Evolutionary conservation across 164 flowering plant species (phyloP).

Genomic region (Amborella trichopoda): DNA sequence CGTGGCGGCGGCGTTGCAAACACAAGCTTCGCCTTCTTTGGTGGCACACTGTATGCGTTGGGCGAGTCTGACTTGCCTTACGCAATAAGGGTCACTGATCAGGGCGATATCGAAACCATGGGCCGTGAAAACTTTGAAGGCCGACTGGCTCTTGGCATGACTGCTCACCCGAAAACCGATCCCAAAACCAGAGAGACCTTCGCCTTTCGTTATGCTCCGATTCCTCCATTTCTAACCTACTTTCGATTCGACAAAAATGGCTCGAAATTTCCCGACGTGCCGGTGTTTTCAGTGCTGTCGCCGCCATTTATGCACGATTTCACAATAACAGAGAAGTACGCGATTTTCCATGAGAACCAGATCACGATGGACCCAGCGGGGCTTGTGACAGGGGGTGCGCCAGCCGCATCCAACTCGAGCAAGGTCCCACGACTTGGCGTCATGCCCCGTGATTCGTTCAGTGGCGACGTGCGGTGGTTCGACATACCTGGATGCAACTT

Average conservation of each 20-base stretch:
- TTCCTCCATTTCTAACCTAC: slow-evolving; percentile 52
- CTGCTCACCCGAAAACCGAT: slow-evolving; percentile 80
- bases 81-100: slow-evolving; percentile 19
- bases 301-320: slow-evolving; percentile 74
- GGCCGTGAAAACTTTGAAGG: slow-evolving; percentile 56
- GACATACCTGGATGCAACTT: slow-evolving; percentile 64
- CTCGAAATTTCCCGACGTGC: slow-evolving; percentile 42
- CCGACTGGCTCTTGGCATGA: slow-evolving; percentile 45
- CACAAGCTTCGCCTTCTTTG: slow-evolving; percentile 55
- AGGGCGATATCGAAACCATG: slow-evolving; percentile 54
- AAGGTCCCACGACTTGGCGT: slow-evolving; percentile 57
- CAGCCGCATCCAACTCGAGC: slow-evolving; percentile 27
- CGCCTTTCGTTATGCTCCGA: slow-evolving; percentile 51
- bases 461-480: slow-evolving; percentile 68
- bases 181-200: slow-evolving; percentile 50
- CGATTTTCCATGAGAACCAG: slow-evolving; percentile 53
- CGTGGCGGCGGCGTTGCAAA: slow-evolving; percentile 64
- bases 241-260: slow-evolving; percentile 40
- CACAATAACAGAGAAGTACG: slow-evolving; percentile 53
- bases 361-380: slow-evolving; percentile 43
- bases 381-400: slow-evolving; percentile 33
- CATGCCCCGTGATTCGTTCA: slow-evolving; percentile 52
- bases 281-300: slow-evolving; percentile 36
- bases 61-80: slow-evolving; percentile 76
- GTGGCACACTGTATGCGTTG: slow-evolving; percentile 39